Evolutionary conservation across 2,329 filamentous ascomycete species (phyloP).

Genomic region (Botryotinia globosa): DNA sequence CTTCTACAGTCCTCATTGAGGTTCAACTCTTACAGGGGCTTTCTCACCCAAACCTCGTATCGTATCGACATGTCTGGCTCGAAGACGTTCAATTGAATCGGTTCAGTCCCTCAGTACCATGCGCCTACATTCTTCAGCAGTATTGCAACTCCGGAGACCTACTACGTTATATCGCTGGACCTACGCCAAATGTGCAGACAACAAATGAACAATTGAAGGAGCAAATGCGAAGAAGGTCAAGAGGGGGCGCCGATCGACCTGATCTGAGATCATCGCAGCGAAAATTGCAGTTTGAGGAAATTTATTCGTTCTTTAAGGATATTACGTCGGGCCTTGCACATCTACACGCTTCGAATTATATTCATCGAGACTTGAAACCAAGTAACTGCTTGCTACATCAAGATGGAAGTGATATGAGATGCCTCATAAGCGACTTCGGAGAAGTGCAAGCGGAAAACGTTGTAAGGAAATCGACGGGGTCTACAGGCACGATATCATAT

Average conservation of each 20-base stretch:
- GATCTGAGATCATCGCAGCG: constrained; percentile 29
- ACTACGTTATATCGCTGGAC: constrained; percentile 78
- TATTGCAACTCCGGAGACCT: constrained; percentile 95
- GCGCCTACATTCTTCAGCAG: constrained; percentile 94
- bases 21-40: constrained; percentile 89
- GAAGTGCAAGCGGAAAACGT: constrained; percentile 86
- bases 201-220: constrained; percentile 88
- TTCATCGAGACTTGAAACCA: constrained; percentile 93
- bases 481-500: constrained; percentile 95
- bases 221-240: constrained; percentile 77
- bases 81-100: constrained; percentile 80
- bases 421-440: constrained; percentile 95
- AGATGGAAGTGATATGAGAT: constrained; percentile 67
- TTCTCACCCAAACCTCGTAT: constrained; percentile 91
- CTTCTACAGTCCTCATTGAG: constrained; percentile 67
- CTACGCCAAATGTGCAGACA: constrained; percentile 54
- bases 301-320: constrained; percentile 94
- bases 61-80: constrained; percentile 95
- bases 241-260: constrained; percentile 59
- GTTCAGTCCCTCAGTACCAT: constrained; percentile 89
- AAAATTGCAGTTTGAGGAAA: constrained; percentile 74
- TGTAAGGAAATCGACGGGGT: constrained; percentile 82
- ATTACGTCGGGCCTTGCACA: constrained; percentile 90
- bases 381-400: constrained; percentile 88
- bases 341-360: constrained; percentile 86